Evolutionary conservation across 1,284 basidiomycete genomes (phyloP), one percentile per base, ranked within the genome.

Genomic region (Agroathelia rolfsii): DNA sequence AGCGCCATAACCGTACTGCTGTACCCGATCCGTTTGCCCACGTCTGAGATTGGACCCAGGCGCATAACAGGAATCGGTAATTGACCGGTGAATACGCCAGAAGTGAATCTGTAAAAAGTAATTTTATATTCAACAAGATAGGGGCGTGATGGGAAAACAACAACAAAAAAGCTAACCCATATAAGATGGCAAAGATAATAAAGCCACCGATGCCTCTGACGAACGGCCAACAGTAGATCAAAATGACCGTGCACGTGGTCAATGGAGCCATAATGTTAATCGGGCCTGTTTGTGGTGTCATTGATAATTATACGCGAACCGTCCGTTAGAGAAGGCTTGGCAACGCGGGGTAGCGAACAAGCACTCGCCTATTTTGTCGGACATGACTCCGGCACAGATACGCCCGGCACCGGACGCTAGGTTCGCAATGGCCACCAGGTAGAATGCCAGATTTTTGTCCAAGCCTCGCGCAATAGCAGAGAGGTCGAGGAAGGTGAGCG

Each of bases 171-270:
- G 39, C 56, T 15, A 39, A 72, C 65, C 73, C 75, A 40, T 70
- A 69, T 14, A 74, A 35, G 10, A 75, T 41, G 3, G 69, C 62
- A 18, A 78, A 50, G 7, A 49, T 56, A 8, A 69, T 59, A 18
- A 69, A 52, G 2, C 61, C 53, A 0, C 48, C 54, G 19, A 59
- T 42, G 11, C 51, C 58, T 19, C 45, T 49, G 1, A 66, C 63
- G 42, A 66, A 70, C 6, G 76, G 75, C 76, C 75, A 79, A 3
- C 61, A 59, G 40, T 62, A 69, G 2, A 72, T 76, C 11, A 75
- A 42, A 18, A 73, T 49, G 1, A 58, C 73, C 2, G 72, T 62
- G 7, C 62, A 19, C 6, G 59, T 41, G 0, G 66, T 71, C 18
- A 67, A 62, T 1, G 72, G 74, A 10, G 65, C 64, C 55, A 76